Percentiles rank a stretch among this genome's conserved stretches.
Evolutionary conservation across 202 grass and related monocot genomes (phyloP).

Genomic region (Elaeis oleifera): DNA sequence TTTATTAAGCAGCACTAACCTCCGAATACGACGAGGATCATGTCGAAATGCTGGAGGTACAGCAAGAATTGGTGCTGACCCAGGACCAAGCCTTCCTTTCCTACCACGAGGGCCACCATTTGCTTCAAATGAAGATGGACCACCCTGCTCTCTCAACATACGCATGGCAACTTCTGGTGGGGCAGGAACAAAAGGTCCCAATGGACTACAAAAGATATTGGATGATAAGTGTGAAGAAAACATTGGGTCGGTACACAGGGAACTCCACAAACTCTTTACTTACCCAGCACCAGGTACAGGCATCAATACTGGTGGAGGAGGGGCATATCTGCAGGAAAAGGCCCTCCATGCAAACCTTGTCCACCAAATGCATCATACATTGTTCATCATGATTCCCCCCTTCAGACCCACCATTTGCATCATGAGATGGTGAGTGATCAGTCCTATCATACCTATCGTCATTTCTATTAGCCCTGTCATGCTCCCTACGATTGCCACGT

Average conservation of each 20-base stretch:
- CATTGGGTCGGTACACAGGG: background rate
- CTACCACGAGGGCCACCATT: conserved; percentile 53
- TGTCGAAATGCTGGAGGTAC: conserved; percentile 80
- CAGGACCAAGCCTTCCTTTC: conserved; percentile 44
- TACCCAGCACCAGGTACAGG: conserved; percentile 97
- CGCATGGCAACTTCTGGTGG: conserved; percentile 98
- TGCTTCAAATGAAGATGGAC: conserved; percentile 60
- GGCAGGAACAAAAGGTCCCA: conserved; percentile 96
- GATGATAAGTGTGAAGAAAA: background rate
- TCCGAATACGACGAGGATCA: conserved; percentile 80
- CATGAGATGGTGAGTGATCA: conserved; percentile 50
- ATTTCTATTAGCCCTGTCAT: conserved; percentile 60
- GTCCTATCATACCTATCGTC: conserved; percentile 56
- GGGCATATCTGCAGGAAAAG: conserved; percentile 73
- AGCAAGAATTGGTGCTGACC: conserved; percentile 65
- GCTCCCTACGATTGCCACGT: conserved; percentile 52
- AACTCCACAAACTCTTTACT: conserved; percentile 19
- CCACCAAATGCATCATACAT: conserved; percentile 70
- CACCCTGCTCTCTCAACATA: conserved; percentile 87
- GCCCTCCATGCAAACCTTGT: conserved; percentile 37
- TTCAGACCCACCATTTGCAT: conserved; percentile 39
- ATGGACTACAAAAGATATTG: conserved; percentile 39
- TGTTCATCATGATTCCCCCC: conserved; percentile 47
- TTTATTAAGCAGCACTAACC: conserved; percentile 30
- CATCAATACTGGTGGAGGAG: conserved; percentile 75